Evolutionary conservation across 495 filamentous ascomycete genomes (phyloP).

Genomic region (Trichoderma reesei): DNA sequence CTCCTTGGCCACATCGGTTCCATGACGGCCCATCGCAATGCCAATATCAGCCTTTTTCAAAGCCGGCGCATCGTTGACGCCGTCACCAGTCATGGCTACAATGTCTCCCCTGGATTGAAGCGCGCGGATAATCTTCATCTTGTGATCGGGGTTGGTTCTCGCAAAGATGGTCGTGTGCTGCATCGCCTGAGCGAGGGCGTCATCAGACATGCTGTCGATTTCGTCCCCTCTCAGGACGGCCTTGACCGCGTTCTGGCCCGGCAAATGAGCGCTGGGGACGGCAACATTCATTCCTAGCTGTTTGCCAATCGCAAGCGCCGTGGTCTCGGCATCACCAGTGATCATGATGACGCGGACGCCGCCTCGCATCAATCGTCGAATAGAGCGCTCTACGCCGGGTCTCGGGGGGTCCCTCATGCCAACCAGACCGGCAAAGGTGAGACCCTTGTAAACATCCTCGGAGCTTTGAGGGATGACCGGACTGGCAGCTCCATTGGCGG

Average conservation of each 20-base stretch:
- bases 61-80: slow-evolving; percentile 94
- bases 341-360: slow-evolving; percentile 98
- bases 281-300: slow-evolving; percentile 81
- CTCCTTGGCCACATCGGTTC: slow-evolving; percentile 97
- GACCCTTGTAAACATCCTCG: slow-evolving; percentile 68
- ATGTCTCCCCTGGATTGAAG: slow-evolving; percentile 91
- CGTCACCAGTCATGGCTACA: slow-evolving; percentile 97
- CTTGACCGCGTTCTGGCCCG: slow-evolving; percentile 40
- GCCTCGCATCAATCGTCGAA: slow-evolving; percentile 82
- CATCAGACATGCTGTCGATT: slow-evolving; percentile 78
- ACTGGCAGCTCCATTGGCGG: slow-evolving; percentile 30
- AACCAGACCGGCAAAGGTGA: slow-evolving; percentile 84
- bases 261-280: slow-evolving; percentile 32
- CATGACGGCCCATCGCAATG: slow-evolving; percentile 89
- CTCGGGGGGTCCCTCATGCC: slow-evolving; percentile 97
- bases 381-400: slow-evolving; percentile 78
- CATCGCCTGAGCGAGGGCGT: slow-evolving; percentile 74
- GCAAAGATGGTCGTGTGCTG: slow-evolving; percentile 86
- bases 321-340: slow-evolving; percentile 90
- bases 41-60: slow-evolving; percentile 97
- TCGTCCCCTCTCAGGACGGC: slow-evolving; percentile 82
- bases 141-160: slow-evolving; percentile 92
- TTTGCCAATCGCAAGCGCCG: slow-evolving; percentile 83
- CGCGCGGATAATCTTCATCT: slow-evolving; percentile 89
- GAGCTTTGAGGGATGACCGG: slow-evolving; percentile 32